These are phyloP conservation scores for Lycium ferocissimum DNA, from an alignment of 257 asterid genomes.

Conservation along the genomic window DNA sequence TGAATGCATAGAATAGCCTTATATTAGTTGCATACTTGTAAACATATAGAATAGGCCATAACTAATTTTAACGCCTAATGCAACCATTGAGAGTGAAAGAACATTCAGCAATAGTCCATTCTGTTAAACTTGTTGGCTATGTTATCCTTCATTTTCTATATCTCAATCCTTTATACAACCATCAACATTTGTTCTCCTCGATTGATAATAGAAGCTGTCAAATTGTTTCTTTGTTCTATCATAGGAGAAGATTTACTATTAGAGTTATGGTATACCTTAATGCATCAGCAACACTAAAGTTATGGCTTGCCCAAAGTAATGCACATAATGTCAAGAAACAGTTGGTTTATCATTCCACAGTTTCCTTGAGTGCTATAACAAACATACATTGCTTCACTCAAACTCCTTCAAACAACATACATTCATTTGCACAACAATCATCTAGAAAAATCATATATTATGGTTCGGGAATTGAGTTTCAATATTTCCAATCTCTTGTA, in stretches of 20 bases:
- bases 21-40: neutral
- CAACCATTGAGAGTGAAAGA: neutral
- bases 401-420: neutral
- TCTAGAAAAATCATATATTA: neutral
- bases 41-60: neutral
- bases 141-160: neutral
- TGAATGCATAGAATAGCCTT: neutral
- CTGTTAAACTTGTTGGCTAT: neutral
- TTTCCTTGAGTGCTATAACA: neutral
- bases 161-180: neutral
- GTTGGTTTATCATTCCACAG: too few relatives aligned
- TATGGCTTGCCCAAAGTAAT: neutral
- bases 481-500: neutral
- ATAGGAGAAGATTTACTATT: neutral
- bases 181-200: neutral
- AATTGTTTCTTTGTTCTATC: neutral
- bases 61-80: neutral
- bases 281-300: neutral
- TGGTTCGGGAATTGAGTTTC: neutral
- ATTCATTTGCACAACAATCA: neutral
- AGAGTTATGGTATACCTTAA: neutral
- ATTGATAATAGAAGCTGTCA: neutral
- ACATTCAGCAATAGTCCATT: neutral
- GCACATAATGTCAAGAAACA: neutral
- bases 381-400: neutral